Conservation (phyloP, 2,329 filamentous ascomycete genomes). For the Hypoxylon rubiginosum region DNA sequence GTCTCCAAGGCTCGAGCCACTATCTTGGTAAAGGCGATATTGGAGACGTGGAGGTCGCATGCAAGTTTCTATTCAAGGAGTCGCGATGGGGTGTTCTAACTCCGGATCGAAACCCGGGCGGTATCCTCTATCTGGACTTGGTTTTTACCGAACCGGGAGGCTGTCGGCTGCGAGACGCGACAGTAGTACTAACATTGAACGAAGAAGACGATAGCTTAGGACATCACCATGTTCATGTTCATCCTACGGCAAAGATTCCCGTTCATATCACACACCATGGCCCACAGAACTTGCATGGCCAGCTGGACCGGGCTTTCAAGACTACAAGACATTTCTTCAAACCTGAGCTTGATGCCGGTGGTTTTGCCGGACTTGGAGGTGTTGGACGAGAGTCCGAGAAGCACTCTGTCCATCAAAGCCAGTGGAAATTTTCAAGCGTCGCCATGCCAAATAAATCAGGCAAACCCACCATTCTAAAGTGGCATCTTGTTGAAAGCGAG, state of each 20-base stretch:
- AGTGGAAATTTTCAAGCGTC: slow-evolving; percentile 47
- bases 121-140: slow-evolving; percentile 49
- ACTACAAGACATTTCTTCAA: slow-evolving; percentile 25
- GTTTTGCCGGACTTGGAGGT: slow-evolving; percentile 41
- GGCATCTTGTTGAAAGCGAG: slow-evolving; percentile 51
- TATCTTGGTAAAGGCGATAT: slow-evolving; percentile 41
- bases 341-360: slow-evolving; percentile 40
- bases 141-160: slow-evolving; percentile 45
- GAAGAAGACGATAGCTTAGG: too few species aligned
- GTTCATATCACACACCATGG: slow-evolving; percentile 47
- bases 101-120: slow-evolving; percentile 39
- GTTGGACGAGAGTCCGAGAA: slow-evolving; percentile 42
- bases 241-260: slow-evolving; percentile 20
- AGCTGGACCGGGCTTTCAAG: slow-evolving; percentile 26
- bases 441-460: slow-evolving; percentile 36
- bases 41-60: slow-evolving; percentile 47
- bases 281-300: slow-evolving; percentile 43
- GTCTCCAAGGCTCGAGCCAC: slow-evolving; percentile 34
- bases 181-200: slow-evolving; percentile 46
- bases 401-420: slow-evolving; percentile 33
- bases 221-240: too few species aligned
- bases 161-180: slow-evolving; percentile 45
- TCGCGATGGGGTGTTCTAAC: slow-evolving; percentile 49
- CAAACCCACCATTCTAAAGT: slow-evolving; percentile 42
- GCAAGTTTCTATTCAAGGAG: slow-evolving; percentile 48